phyloP scores from a whole-genome alignment of 176 grass and related monocot species.

The Carex myosuroides region DNA sequence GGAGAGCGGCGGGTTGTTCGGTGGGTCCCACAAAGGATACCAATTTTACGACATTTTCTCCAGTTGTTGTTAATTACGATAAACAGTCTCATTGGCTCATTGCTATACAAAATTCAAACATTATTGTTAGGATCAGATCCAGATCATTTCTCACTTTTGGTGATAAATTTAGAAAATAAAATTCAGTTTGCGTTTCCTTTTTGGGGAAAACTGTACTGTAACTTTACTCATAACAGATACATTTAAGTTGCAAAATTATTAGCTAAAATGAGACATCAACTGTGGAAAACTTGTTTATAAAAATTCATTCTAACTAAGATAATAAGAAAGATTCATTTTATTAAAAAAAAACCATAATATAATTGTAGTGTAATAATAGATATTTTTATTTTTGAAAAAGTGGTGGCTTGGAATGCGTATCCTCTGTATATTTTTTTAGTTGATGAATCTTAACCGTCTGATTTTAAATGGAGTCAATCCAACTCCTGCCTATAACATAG shows the following conservation, averaged over 20 bases:
- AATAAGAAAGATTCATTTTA: not conserved
- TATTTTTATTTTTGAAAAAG: too few species aligned
- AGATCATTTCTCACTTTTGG: too few species aligned
- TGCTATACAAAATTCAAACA: not conserved
- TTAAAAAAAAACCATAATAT: too few species aligned
- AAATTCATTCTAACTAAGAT: not conserved
- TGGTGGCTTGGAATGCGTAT: too few species aligned
- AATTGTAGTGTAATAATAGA: too few species aligned
- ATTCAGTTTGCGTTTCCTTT: too few species aligned
- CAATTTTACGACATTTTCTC: not conserved
- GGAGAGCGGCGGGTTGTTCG: constrained; percentile 4
- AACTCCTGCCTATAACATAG: too few species aligned
- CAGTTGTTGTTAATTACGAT: not conserved
- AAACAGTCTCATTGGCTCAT: not conserved
- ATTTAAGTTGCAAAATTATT: not conserved
- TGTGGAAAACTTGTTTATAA: not conserved
- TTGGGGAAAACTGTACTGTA: not conserved
- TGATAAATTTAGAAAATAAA: not conserved
- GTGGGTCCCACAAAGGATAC: not conserved
- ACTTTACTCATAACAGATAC: not conserved
- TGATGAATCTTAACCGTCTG: too few species aligned
- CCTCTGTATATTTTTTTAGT: too few species aligned
- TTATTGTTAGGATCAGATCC: too few species aligned
- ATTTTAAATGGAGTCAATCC: too few species aligned
- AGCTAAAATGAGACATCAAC: not conserved